These are phyloP conservation scores for Lomentospora prolificans DNA, from an alignment of 2,329 filamentous ascomycete species.

Conservation along the genomic window DNA sequence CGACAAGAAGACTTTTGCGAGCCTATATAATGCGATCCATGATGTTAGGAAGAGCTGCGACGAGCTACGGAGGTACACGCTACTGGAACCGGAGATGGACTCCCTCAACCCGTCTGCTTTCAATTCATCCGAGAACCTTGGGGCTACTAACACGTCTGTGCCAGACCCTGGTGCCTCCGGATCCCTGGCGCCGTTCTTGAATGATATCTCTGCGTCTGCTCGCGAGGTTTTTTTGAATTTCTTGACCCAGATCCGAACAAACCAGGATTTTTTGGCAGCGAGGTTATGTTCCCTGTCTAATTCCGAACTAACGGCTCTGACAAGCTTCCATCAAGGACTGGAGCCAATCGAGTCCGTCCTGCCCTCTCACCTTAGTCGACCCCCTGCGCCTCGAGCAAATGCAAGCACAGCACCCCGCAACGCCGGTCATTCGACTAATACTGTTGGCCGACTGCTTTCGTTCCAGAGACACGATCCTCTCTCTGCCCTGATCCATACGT, in stretches of 20 bases:
- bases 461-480: constrained; percentile 80
- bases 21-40: constrained; percentile 66
- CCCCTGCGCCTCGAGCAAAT: constrained; percentile 29
- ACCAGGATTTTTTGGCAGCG: constrained; percentile 78
- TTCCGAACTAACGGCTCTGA: constrained; percentile 66
- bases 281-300: constrained; percentile 67
- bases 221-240: constrained; percentile 70
- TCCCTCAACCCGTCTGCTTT: constrained; percentile 32
- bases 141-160: constrained; percentile 30
- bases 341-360: constrained; percentile 79
- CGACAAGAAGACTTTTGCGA: constrained; percentile 68
- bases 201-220: constrained; percentile 66
- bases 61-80: constrained; percentile 58
- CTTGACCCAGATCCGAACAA: constrained; percentile 70
- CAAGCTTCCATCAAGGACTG: constrained; percentile 67
- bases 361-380: constrained; percentile 50
- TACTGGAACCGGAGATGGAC: constrained; percentile 65
- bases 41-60: constrained; percentile 72
- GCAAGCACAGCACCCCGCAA: background rate
- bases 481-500: constrained; percentile 75
- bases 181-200: constrained; percentile 48
- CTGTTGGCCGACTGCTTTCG: constrained; percentile 71
- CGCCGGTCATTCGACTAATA: constrained; percentile 31
- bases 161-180: constrained; percentile 28
- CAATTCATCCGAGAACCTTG: constrained; percentile 34